These are phyloP conservation scores for Raffaelea albimanens DNA, from an alignment of 2,329 filamentous ascomycete species.

Conservation along the genomic window DNA sequence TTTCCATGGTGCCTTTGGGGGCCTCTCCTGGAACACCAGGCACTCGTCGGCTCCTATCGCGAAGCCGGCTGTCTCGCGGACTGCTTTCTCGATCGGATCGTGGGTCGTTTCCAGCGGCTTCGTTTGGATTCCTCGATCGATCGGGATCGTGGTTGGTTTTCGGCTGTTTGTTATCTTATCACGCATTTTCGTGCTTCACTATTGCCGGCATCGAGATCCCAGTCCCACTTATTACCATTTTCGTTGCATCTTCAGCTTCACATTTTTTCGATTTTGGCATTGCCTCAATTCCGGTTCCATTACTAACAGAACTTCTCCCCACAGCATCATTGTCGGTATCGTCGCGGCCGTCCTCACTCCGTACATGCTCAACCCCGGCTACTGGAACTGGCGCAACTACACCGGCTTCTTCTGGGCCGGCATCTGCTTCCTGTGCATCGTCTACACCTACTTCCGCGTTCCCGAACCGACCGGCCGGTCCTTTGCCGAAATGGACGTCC, in stretches of 20 bases:
- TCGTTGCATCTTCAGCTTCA: background rate
- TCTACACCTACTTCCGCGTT: slow-evolving; percentile 73
- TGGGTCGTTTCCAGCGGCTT: no score
- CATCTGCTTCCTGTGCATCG: slow-evolving; percentile 68
- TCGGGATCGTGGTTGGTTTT: no score
- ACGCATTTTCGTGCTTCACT: no score
- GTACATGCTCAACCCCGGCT: slow-evolving; percentile 83
- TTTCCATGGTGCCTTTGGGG: background rate
- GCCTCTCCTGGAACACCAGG: background rate
- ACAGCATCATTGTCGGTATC: slow-evolving; percentile 65
- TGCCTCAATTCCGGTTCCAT: background rate
- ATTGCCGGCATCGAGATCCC: no score
- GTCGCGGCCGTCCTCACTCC: slow-evolving; percentile 74
- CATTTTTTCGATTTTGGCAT: background rate
- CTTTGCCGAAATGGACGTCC: slow-evolving; percentile 76
- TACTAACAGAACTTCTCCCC: background rate
- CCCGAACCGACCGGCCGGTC: slow-evolving; percentile 73
- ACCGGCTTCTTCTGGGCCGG: slow-evolving; percentile 84
- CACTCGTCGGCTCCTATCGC: no score
- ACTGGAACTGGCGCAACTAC: slow-evolving; percentile 83
- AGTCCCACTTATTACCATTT: no score
- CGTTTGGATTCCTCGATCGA: background rate
- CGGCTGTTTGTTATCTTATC: no score
- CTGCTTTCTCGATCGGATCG: no score
- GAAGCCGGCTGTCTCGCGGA: no score